Evolutionary conservation across 306 rosid genomes (phyloP).

Genomic region (Prinsepia uniflora): DNA sequence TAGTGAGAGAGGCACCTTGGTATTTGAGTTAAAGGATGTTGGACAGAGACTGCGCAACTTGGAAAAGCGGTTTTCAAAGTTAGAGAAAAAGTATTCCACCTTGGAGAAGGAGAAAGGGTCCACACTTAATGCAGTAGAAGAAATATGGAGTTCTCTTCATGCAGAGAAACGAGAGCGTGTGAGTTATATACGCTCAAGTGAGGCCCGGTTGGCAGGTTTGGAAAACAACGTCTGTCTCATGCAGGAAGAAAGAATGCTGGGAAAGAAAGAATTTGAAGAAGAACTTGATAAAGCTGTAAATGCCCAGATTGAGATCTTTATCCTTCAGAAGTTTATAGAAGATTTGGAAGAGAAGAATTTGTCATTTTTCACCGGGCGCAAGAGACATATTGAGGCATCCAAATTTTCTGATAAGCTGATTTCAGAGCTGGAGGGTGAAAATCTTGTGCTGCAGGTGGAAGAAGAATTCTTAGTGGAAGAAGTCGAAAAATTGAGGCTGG

Average conservation of each 20-base stretch:
- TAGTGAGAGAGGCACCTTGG: slow-evolving; percentile 65
- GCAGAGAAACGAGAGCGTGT: slow-evolving; percentile 60
- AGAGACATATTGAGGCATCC: slow-evolving; percentile 68
- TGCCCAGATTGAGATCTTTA: slow-evolving; percentile 90
- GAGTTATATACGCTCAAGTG: slow-evolving; percentile 53
- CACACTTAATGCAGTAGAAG: slow-evolving; percentile 56
- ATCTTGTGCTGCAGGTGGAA: slow-evolving; percentile 91
- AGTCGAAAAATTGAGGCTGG: slow-evolving; percentile 64
- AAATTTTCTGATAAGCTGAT: slow-evolving; percentile 69
- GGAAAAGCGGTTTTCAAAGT: slow-evolving; percentile 59
- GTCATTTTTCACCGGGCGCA: slow-evolving; percentile 55
- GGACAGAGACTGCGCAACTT: slow-evolving; percentile 66
- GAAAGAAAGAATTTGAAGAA: slow-evolving; percentile 80
- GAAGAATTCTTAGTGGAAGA: slow-evolving; percentile 70
- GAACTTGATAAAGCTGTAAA: slow-evolving; percentile 82
- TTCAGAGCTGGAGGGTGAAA: slow-evolving; percentile 89
- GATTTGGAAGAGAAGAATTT: slow-evolving; percentile 84
- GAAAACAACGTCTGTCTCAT: slow-evolving; percentile 52
- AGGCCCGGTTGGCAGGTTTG: slow-evolving; percentile 57
- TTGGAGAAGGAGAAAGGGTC: slow-evolving; percentile 73
- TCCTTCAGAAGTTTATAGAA: slow-evolving; percentile 84
- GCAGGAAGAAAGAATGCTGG: slow-evolving; percentile 56
- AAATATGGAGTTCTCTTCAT: slow-evolving; percentile 52
- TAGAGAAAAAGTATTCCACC: slow-evolving; percentile 65
- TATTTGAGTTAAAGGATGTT: slow-evolving; percentile 58